A percentile compares a stretch with the other conserved stretches of the same genome.
phyloP scores from a whole-genome alignment of 1,139 yeast genomes.

The Blastobotrys buckinghamii region DNA sequence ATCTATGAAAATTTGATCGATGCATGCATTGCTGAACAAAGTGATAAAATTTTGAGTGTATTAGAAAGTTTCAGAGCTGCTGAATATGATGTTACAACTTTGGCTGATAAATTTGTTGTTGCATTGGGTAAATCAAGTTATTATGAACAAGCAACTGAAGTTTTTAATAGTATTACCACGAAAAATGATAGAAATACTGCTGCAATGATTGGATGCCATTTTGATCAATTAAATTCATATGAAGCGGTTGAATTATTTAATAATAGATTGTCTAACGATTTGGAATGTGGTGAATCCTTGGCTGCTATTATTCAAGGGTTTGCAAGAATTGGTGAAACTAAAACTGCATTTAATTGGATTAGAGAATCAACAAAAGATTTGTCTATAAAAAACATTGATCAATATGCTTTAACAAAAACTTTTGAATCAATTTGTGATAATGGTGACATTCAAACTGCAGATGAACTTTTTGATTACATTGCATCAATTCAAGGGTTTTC shows the following conservation, averaged over 20 bases:
- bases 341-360: slow-evolving; percentile 34
- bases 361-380: slow-evolving; percentile 23
- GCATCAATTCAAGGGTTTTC: slow-evolving; percentile 20
- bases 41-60: slow-evolving; percentile 12
- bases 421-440: slow-evolving; percentile 22
- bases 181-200: slow-evolving; percentile 20
- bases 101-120: slow-evolving; percentile 1
- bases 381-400: slow-evolving; percentile 18
- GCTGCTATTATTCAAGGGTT: slow-evolving; percentile 27
- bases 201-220: slow-evolving; percentile 31
- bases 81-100: background rate
- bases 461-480: slow-evolving; percentile 26
- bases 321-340: slow-evolving; percentile 24
- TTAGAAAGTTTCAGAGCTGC: slow-evolving; percentile 10
- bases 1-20: slow-evolving; percentile 19
- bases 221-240: slow-evolving; percentile 23
- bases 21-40: slow-evolving; percentile 17
- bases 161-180: slow-evolving; percentile 6
- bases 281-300: background rate
- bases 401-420: slow-evolving; percentile 18
- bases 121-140: slow-evolving; percentile 9
- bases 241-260: slow-evolving; percentile 29
- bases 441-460: slow-evolving; percentile 20
- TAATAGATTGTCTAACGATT: slow-evolving; percentile 13
- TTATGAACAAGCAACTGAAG: slow-evolving; percentile 5